A percentile compares a stretch with the other conserved stretches of the same genome.
Conservation (phyloP, 2,329 filamentous ascomycete genomes). For the Clathrospora elynae region DNA sequence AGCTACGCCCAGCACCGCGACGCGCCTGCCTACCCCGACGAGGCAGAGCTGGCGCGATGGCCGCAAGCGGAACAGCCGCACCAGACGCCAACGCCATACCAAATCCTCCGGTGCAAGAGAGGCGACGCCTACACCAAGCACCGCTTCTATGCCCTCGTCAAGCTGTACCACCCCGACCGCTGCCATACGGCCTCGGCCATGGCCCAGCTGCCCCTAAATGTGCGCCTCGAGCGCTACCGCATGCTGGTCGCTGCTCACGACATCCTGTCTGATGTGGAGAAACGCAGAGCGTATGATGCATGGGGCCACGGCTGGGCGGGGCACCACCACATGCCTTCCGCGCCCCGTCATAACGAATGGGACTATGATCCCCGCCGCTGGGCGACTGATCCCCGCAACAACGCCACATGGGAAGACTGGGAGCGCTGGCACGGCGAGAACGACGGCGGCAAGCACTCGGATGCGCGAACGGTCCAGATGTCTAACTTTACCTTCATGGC, state of each 20-base stretch:
- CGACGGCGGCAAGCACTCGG: conserved; percentile 43
- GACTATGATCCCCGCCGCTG: conserved; percentile 36
- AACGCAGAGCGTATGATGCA: conserved; percentile 79
- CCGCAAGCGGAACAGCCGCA: conserved; percentile 45
- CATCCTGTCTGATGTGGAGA: conserved; percentile 80
- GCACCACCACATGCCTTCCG: conserved; percentile 30
- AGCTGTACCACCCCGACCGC: conserved; percentile 91
- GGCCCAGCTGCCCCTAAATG: conserved; percentile 59
- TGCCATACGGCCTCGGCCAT: conserved; percentile 43
- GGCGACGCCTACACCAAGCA: conserved; percentile 77
- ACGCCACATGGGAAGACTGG: conserved; percentile 99
- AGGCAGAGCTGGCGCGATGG: conserved; percentile 38
- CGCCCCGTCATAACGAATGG: conserved; percentile 32
- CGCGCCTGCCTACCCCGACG: conserved; percentile 19
- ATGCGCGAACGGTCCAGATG: conserved; percentile 64
- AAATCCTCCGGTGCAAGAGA: conserved; percentile 72
- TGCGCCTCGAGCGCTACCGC: conserved; percentile 85
- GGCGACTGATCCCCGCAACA: conserved; percentile 60
- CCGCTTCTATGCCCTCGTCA: conserved; percentile 88
- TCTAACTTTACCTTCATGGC: conserved; percentile 79
- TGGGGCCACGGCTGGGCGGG: conserved; percentile 79
- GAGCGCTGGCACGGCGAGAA: conserved; percentile 60
- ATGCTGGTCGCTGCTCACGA: conserved; percentile 86
- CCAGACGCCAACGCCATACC: conserved; percentile 77
- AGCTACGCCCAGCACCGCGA: conserved; percentile 38